Conservation (phyloP, 345 rosid genomes). For the Acer yangbiense region DNA sequence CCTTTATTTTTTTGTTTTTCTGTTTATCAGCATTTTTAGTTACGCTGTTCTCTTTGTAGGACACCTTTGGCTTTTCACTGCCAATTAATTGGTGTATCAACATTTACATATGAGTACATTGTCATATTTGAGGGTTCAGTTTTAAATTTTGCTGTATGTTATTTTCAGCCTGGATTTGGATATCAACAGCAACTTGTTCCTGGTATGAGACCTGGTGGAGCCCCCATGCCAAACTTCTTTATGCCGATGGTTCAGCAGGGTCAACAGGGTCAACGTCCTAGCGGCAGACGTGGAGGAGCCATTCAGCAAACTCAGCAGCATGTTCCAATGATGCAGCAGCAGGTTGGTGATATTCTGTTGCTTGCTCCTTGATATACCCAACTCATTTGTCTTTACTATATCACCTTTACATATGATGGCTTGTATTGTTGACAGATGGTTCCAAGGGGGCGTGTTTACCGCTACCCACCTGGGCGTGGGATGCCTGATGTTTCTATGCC, state of each 20-base stretch:
- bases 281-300: slow-evolving; percentile 68
- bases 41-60: neutral
- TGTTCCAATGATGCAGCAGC: slow-evolving; percentile 78
- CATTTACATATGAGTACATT: neutral
- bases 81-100: neutral
- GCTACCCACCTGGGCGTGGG: slow-evolving; percentile 79
- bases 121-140: neutral
- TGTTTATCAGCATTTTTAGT: neutral
- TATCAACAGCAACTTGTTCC: slow-evolving; percentile 95
- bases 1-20: neutral
- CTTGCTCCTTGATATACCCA: neutral
- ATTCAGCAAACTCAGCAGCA: slow-evolving; percentile 82
- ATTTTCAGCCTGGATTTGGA: slow-evolving; percentile 79
- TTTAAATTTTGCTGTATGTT: neutral
- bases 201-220: slow-evolving; percentile 86
- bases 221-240: slow-evolving; percentile 74
- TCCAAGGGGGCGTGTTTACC: slow-evolving; percentile 75
- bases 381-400: neutral
- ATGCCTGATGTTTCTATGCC: slow-evolving; percentile 72
- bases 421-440: slow-evolving; percentile 51
- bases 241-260: slow-evolving; percentile 94
- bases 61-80: neutral
- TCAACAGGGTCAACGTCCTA: slow-evolving; percentile 87
- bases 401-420: neutral
- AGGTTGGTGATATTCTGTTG: slow-evolving; percentile 41